Base-by-base conservation (phyloP, 345 rosid species). In the Brassica incana region DNA sequence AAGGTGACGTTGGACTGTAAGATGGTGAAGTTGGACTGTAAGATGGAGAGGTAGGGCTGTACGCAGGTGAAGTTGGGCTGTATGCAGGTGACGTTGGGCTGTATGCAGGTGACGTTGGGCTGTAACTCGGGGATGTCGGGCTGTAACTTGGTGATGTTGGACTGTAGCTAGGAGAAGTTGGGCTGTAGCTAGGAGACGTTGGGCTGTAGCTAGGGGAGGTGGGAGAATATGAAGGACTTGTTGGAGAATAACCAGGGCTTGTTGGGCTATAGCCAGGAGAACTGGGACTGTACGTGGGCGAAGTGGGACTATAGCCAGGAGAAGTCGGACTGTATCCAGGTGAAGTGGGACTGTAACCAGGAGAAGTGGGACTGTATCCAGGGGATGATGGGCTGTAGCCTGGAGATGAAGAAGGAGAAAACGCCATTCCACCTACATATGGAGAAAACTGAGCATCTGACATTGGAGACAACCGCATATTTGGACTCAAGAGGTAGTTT, bases 371-470 rank as follows among this genome's bases (percentile, higher is more conserved):
- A 16, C 60, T 54, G 60, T 54, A 93, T 0, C 88, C 91, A 1
- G 92, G 95, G 9, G 98, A 90, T 8, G 97, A 88, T 14, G 97
- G 96, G 69, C 92, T 90, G 67, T 91, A 90, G 3, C 95, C 97
- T 0, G 97, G 97, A 43, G 99, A 91, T 65, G 88, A 88, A 38
- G 97, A 25, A 30, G 98, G 99, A 56, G 98, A 95, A 79, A 92
- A 92, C 36, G 97, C 86, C 94, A 91, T 90, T 9, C 94, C 93
- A 61, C 93, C 88, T 73, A 91, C 98, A 72, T 95, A 95, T 16
- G 99, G 99, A 69, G 99, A 95, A 78, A 95, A 92, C 80, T 87
- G 92, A 12, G 98, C 96, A 83, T 91, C 99, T 23, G 96, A 78
- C 23, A 85, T 87, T 29, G 99, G 99, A 0, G 99, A 95, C 36